Base-by-base conservation (phyloP, 257 asterid species). In the Solanum microdontum region DNA sequence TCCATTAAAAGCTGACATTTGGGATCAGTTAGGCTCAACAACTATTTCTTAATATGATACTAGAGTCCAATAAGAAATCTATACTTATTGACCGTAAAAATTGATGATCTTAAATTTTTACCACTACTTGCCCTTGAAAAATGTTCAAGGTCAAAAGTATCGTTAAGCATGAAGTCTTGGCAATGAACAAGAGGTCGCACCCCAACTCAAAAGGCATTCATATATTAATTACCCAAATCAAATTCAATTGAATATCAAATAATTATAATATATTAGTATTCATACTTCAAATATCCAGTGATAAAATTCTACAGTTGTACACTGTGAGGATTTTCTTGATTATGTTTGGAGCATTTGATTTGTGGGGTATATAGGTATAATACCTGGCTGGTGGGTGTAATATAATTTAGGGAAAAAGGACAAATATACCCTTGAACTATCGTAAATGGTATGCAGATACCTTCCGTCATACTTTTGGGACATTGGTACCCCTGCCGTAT, bases 1-100 rank as follows among this genome's bases (percentile, higher is more conserved):
- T 72, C 2, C 7, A 72, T 17, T 0, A 1, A 64, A 64, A 64
- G 0, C 0, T 9, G 1, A 8, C 0, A 23, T 62, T 62, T 62
- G 7, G 4, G 0, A 62, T 62, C 6, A 62, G 1, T 68, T 68
- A 24, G 5, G 21, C 33, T 68, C 5, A 26, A 68, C 2, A 11
- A 24, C 1, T 68, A 26, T 68, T 26, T 64, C 1, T 64, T 4
- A 64, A 9, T 24, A n/a, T 11, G 15, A n/a, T 24, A 64, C 7
- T 11, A 64, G 2, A 64, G 32, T 66, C 2, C 14, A 64, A 10
- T 24, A 4, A 24, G 4, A 64, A 24, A 24, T 11, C 13, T 11
- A 64, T 13, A 24, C 17, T 28, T 64, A 64, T n/a, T n/a, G 8
- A 0, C 7, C 4, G 13, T 11, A 12, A 11, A 64, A 23, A 64